These are phyloP conservation scores for Solanum sitiens DNA, from an alignment of 257 asterid genomes.

Conservation along the genomic window DNA sequence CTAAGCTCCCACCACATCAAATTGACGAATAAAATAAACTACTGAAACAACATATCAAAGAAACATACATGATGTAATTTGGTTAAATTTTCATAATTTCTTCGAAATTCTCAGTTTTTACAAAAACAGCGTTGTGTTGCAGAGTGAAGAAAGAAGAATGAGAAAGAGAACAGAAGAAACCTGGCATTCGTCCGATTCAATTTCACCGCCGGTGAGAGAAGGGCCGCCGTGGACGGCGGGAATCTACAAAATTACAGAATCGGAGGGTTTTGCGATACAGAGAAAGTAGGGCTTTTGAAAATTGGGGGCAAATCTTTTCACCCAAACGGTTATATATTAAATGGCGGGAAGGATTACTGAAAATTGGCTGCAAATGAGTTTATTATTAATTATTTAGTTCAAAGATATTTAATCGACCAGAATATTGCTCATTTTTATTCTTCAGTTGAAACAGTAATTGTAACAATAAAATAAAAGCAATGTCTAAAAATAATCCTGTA, in stretches of 20 bases:
- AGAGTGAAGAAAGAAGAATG: background rate
- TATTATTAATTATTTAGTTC: too few relatives aligned
- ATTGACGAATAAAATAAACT: background rate
- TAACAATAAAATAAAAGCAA: background rate
- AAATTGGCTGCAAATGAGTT: background rate
- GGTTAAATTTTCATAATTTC: background rate
- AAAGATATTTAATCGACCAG: too few relatives aligned
- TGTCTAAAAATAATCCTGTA: background rate
- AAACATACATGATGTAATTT: background rate
- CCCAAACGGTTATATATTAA: background rate
- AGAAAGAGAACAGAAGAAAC: background rate
- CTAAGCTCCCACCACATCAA: background rate
- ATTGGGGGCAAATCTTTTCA: background rate
- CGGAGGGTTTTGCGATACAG: background rate
- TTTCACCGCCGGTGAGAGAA: background rate
- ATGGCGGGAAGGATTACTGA: background rate
- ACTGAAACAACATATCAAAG: background rate
- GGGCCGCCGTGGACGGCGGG: rapidly evolving
- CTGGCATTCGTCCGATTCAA: background rate
- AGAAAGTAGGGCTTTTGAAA: background rate
- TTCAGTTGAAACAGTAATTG: background rate
- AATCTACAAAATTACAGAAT: background rate
- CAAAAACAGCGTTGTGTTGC: background rate
- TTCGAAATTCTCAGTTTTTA: too few relatives aligned
- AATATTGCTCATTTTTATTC: too few relatives aligned